Evolutionary conservation across 2,329 filamentous ascomycete genomes (phyloP).

Genomic region (Fusarium coffeatum): DNA sequence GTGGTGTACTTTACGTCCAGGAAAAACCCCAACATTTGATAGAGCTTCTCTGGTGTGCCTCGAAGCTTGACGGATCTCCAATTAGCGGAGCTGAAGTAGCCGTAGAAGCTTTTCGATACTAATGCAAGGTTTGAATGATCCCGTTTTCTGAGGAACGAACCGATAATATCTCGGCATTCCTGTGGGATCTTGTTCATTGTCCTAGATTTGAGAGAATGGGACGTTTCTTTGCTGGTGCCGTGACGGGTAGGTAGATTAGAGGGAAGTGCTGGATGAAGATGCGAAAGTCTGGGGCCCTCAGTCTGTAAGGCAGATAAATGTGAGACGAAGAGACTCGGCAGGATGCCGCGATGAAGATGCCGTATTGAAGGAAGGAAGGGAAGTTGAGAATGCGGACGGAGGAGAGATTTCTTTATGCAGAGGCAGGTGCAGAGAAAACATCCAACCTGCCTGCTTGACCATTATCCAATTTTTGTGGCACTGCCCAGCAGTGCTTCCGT

Average conservation of each 20-base stretch:
- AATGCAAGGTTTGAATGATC: not conserved
- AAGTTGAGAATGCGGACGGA: too few relatives aligned
- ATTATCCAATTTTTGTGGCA: not conserved
- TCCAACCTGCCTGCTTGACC: not conserved
- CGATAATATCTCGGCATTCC: not conserved
- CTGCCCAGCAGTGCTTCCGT: not conserved
- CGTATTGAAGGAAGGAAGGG: not conserved
- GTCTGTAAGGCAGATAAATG: not conserved
- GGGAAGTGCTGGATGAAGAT: not conserved
- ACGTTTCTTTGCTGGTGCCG: too few relatives aligned
- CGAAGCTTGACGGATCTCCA: not conserved
- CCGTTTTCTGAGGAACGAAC: not conserved
- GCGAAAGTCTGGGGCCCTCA: not conserved
- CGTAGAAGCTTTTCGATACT: not conserved
- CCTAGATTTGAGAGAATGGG: too few relatives aligned
- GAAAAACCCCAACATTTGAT: not conserved
- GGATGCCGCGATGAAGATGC: not conserved
- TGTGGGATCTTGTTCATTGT: not conserved
- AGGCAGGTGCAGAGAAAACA: not conserved
- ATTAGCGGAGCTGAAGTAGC: not conserved
- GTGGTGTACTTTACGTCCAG: fast-evolving
- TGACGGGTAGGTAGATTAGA: not conserved
- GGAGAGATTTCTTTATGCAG: not conserved
- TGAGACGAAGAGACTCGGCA: too few relatives aligned
- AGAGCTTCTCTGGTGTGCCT: not conserved